Evolutionary conservation across 306 rosid species (phyloP), one percentile per base, ranked within the genome.

Genomic region (Gillenia trifoliata): DNA sequence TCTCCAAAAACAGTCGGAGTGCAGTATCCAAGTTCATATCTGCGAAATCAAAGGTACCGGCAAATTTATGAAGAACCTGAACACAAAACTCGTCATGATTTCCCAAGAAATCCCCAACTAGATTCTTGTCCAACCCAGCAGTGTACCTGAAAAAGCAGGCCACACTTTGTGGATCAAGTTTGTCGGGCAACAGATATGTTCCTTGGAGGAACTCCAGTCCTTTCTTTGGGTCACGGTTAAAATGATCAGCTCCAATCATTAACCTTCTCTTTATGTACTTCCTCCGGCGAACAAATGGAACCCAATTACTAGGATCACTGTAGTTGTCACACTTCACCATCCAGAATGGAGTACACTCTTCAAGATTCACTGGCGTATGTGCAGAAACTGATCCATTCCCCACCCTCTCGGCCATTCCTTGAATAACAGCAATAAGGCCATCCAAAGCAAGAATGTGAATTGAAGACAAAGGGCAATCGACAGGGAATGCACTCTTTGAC

Each of bases 181-280:
- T 90, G 78, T 90, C 91, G 49, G 99, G 99, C 87, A 94, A 85
- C 83, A 94, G 99, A 81, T 92, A 96, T 28, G 93, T 87, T 90
- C 97, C 99, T 81, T 94, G 99, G 66, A 94, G 97, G 80, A 92
- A 94, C 82, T 94, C 99, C 36, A 94, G 83, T 77, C 99, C 99
- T 89, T 94, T 94, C 85, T 94, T 94, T 56, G 99, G 99, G 81
- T 94, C 99, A 65, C 97, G 96, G 80, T 94, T 94, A 75, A 92
- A 94, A 87, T 94, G 99, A 83, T 94, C 99, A 40, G 99, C 99
- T 82, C 99, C 97, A 77, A 94, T 90, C 99, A 92, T 94, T 83
- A 94, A 78, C 82, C 96, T 90, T 80, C 97, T 92, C 79, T 94
- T 94, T 81, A 94, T 90, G 84, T 90, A 89, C 85, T 94, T 94